Base-by-base conservation (phyloP, 176 grass and related monocot species). In the Pontederia crassipes region DNA sequence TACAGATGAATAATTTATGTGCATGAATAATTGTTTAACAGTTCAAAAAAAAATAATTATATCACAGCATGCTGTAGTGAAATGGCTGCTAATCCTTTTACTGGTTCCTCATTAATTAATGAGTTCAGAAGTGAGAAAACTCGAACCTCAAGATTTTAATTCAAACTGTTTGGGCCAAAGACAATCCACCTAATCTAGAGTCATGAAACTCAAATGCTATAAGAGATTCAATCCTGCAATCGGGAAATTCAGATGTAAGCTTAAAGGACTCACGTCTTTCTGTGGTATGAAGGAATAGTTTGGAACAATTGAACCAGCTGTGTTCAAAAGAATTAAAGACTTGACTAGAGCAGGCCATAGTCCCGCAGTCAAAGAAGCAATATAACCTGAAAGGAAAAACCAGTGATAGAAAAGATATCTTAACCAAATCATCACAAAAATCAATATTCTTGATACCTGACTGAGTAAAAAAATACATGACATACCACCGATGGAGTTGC, bases 401-500 rank as follows among this genome's bases (percentile, higher is more conserved):
- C 2, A 27, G 27, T 32, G 0, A n/a, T 10, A 17, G 24, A 49
- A 71, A 18, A 71, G 59, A 54, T n/a, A n/a, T 7, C 9, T 11
- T n/a, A 49, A 24, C 40, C 28, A 49, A 64, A 49, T 48, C 40
- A 56, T 46, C 18, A 15, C 12, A 56, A 8, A 70, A 54, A 77
- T 52, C 68, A 55, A 14, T 8, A 11, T 60, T 53, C 28, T 69
- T 52, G 13, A 57, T 6, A 59, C 47, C 14, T 18, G 11, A 69
- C 24, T 58, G 62, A 82, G 15, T 14, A 75, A 14, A 59, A 40
- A 40, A 66, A 81, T 27, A 45, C 52, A 52, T 65, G 48, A 70
- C 62, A 62, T 81, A 95, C 92, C 92, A 78, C 92, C 92, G 73
- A 91, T 81, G 48, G 92, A 97, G 73, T 97, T 97, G 55, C 92